Evolutionary conservation across 441 rosid species (phyloP).

Genomic region (Corymbia calophylla): DNA sequence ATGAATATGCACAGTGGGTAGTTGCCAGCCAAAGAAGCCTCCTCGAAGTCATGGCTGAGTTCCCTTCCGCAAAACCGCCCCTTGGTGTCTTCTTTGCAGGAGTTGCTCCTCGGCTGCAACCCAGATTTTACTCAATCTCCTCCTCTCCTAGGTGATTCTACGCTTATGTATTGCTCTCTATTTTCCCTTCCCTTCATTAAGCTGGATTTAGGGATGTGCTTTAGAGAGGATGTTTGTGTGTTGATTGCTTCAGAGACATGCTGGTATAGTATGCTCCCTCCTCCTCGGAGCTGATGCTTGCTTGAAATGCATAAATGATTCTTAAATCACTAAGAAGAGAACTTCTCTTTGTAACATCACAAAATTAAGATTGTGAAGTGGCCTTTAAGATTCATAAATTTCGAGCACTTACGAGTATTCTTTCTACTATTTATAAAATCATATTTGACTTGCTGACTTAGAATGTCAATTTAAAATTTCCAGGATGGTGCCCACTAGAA

Average conservation of each 20-base stretch:
- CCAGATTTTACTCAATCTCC: constrained; percentile 94
- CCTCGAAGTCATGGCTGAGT: constrained; percentile 89
- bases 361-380: background rate
- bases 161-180: background rate
- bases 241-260: background rate
- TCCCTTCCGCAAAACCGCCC: constrained; percentile 92
- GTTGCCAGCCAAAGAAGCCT: constrained; percentile 91
- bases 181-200: background rate
- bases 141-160: constrained; percentile 80
- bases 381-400: background rate
- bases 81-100: constrained; percentile 96
- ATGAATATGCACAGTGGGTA: constrained; percentile 93
- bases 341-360: background rate
- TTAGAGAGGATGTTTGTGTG: background rate
- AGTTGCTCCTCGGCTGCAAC: constrained; percentile 89
- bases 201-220: background rate
- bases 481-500: constrained; percentile 77
- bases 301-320: background rate
- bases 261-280: background rate
- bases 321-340: background rate
- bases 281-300: background rate
- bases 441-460: background rate
- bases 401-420: background rate
- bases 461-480: background rate
- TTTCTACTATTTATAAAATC: background rate